Conservation (phyloP, 2,329 filamentous ascomycete genomes). For the Cercospora zeae-maydis region DNA sequence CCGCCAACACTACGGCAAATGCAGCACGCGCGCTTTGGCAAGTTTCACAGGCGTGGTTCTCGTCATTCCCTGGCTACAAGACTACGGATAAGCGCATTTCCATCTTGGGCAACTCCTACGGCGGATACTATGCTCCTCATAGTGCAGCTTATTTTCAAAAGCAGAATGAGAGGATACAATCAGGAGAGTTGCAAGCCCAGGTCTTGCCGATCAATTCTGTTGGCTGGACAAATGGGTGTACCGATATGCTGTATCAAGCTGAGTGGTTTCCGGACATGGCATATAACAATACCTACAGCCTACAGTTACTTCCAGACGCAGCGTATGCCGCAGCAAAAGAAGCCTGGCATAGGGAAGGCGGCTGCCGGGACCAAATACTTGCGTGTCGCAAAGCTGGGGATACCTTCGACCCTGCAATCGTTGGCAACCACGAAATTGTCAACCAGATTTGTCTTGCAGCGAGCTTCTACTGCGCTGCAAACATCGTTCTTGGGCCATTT, state of each 20-base stretch:
- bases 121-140: slow-evolving; percentile 61
- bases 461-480: slow-evolving; percentile 13
- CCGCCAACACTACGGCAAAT: slow-evolving; percentile 19
- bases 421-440: slow-evolving; percentile 38
- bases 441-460: slow-evolving; percentile 42
- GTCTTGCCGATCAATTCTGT: slow-evolving; percentile 59
- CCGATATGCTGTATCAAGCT: slow-evolving; percentile 60
- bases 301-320: slow-evolving; percentile 52
- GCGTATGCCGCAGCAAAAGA: slow-evolving; percentile 36
- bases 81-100: slow-evolving; percentile 20
- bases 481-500: slow-evolving; percentile 19
- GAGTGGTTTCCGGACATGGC: slow-evolving; percentile 56
- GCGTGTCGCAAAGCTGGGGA: slow-evolving; percentile 49
- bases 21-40: slow-evolving; percentile 56
- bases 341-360: slow-evolving; percentile 46
- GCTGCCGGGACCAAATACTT: slow-evolving; percentile 51
- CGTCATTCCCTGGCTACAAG: slow-evolving; percentile 21
- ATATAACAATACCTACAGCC: slow-evolving; percentile 61
- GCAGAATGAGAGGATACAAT: slow-evolving; percentile 57
- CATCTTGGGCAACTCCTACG: slow-evolving; percentile 30
- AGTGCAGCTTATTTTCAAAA: slow-evolving; percentile 55
- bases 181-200: slow-evolving; percentile 34
- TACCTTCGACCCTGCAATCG: slow-evolving; percentile 49
- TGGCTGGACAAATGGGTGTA: slow-evolving; percentile 67
- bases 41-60: slow-evolving; percentile 53